Percentiles rank a stretch among this genome's conserved stretches.
phyloP scores from a whole-genome alignment of 23 red algal species.

The Agarophyton chilense region DNA sequence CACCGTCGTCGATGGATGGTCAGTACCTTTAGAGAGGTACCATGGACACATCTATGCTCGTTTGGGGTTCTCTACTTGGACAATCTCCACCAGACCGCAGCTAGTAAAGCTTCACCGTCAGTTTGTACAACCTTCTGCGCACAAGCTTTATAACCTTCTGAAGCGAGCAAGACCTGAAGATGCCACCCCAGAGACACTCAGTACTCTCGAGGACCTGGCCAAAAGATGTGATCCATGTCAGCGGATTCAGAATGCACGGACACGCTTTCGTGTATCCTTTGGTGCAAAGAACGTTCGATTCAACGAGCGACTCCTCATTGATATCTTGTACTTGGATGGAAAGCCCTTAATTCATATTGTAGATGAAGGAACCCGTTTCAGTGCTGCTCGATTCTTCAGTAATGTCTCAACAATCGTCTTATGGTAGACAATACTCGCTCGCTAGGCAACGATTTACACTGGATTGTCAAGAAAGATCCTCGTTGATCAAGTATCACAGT shows the following conservation, averaged over 20 bases:
- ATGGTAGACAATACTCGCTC: background rate
- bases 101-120: background rate
- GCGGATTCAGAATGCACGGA: background rate
- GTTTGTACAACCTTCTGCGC: slow-evolving; percentile 8
- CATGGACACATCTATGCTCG: too few species aligned
- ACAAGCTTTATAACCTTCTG: slow-evolving; percentile 14
- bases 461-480: background rate
- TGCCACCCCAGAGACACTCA: background rate
- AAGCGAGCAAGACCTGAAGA: slow-evolving; percentile 8
- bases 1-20: too few species aligned
- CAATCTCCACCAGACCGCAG: too few species aligned
- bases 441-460: too few species aligned
- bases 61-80: too few species aligned
- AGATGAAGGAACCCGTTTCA: slow-evolving; percentile 16
- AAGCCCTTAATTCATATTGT: slow-evolving; percentile 31
- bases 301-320: slow-evolving; percentile 35
- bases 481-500: background rate
- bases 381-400: background rate
- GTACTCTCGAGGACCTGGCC: background rate
- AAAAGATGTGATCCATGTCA: slow-evolving; percentile 13
- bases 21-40: too few species aligned
- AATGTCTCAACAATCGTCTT: background rate
- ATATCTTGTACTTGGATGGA: slow-evolving; percentile 36
- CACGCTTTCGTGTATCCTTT: slow-evolving; percentile 48
- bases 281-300: background rate